phyloP scores from a whole-genome alignment of 208 protist species.

The Vickermania spadyakhi region DNA sequence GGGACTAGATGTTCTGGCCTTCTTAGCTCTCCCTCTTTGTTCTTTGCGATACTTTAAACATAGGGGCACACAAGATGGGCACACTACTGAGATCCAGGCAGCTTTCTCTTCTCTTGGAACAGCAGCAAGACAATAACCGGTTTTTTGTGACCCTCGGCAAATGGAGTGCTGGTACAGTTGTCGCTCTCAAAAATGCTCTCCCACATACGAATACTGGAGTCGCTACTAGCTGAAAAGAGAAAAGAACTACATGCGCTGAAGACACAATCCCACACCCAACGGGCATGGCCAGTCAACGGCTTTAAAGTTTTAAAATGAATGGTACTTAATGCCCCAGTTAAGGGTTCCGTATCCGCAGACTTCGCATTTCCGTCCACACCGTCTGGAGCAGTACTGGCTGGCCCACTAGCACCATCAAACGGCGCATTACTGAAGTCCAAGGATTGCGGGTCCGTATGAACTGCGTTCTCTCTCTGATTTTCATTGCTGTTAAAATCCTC shows the following conservation, averaged over 20 bases:
- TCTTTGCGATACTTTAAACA: too few relatives aligned
- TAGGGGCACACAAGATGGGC: neutral
- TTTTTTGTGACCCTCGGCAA: constrained; percentile 6
- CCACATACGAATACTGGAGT: constrained; percentile 72
- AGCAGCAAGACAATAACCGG: constrained; percentile 32
- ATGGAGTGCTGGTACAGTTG: constrained; percentile 25
- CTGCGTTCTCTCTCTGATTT: neutral
- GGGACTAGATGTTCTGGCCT: too few relatives aligned
- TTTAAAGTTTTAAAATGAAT: constrained; percentile 44
- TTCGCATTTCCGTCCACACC: neutral
- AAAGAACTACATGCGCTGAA: constrained; percentile 67
- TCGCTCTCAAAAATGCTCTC: constrained; percentile 36
- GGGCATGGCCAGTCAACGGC: constrained; percentile 55
- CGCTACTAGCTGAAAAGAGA: constrained; percentile 77
- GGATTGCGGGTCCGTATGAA: neutral
- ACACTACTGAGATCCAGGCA: neutral
- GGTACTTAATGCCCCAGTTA: neutral
- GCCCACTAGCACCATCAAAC: neutral
- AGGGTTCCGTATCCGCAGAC: neutral
- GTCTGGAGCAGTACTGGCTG: neutral
- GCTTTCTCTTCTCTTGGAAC: constrained; percentile 18
- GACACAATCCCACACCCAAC: constrained; percentile 83
- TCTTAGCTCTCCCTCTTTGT: too few relatives aligned
- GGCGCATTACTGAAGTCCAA: neutral
- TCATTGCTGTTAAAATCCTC: neutral